Base-by-base conservation (phyloP, 371 early-diverging fungal genomes). In the Umbelopsis sp. region DNA sequence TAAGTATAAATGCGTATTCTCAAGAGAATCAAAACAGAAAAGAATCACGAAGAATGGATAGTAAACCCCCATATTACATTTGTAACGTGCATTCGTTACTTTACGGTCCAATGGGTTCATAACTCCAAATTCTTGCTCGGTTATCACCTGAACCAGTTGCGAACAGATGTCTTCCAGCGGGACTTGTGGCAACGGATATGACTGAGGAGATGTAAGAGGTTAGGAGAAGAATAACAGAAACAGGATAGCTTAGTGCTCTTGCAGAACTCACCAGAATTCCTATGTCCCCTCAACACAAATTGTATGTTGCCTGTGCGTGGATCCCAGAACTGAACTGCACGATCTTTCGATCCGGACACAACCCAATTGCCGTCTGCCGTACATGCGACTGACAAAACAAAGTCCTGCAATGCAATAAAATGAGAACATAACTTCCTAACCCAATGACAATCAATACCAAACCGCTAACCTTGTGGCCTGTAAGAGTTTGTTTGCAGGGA, bases 101-200 rank as follows among this genome's bases (percentile, higher is more conserved):
- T 65, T 63, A 63, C 25, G 69, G 50, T 48, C 63, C 69, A 62
- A 76, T 72, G 25, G 79, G 77, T 41, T 83, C 83, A 66, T 92
- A 93, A 37, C 91, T 89, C 99, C 99, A 98, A 64, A 97, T 88
- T 67, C 97, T 87, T 20, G 97, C 97, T 67, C 93, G 88, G 70
- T 89, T 91, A 84, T 98, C 99, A 45, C 99, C 99, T 24, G 95
- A 93, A 22, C 97, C 99, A 11, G 99, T 98, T 11, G 98, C 98
- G 84, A 99, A 95, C 70, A 94, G 79, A 14, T 90, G 90, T 44
- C 91, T 71, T 52, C 79, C 93, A 1, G 79, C 82, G 0, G 95
- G 94, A 65, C 93, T 91, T 67, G 96, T 76, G 4, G 97, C 96
- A 25, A 98, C 94, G 12, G 92, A 92, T 63, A 99, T 97, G n/a